Evolutionary conservation across 2,329 filamentous ascomycete species (phyloP).

Genomic region (Exophiala xenobiotica): DNA sequence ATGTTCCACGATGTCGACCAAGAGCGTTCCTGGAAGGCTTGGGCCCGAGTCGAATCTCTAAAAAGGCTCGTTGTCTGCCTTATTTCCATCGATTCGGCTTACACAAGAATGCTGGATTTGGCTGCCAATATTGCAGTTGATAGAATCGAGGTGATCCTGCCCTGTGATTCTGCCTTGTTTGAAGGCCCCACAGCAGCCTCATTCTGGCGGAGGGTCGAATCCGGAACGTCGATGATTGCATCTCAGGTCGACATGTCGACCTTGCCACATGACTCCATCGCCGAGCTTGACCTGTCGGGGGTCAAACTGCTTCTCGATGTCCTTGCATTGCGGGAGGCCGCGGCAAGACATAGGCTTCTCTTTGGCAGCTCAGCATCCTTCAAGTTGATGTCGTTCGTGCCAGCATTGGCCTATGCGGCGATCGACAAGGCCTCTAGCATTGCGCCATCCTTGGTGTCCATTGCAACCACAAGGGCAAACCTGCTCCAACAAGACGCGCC

Average conservation of each 20-base stretch:
- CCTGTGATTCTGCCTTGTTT: constrained; percentile 9
- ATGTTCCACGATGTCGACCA: not conserved
- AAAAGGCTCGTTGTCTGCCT: constrained; percentile 9
- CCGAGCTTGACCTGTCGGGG: not conserved
- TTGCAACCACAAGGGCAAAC: not conserved
- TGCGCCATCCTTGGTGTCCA: not conserved
- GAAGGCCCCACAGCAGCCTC: constrained; percentile 1
- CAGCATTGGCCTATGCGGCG: not conserved
- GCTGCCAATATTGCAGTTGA: constrained; percentile 10
- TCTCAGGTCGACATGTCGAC: constrained; percentile 1
- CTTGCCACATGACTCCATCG: not conserved
- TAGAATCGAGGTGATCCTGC: constrained; percentile 6
- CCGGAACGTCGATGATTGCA: not conserved
- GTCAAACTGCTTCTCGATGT: not conserved
- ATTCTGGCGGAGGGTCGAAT: constrained; percentile 1
- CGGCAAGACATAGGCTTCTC: not conserved
- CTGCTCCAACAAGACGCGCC: constrained; percentile 2
- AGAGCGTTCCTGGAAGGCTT: constrained; percentile 4
- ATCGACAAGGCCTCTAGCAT: constrained; percentile 3
- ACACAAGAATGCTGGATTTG: constrained; percentile 5
- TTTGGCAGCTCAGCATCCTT: not conserved
- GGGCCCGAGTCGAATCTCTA: constrained; percentile 10
- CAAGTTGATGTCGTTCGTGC: not conserved
- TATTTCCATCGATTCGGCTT: constrained; percentile 11
- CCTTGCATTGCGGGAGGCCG: not conserved